A percentile compares a stretch with the other conserved stretches of the same genome.
Evolutionary conservation across 75 land plant species (phyloP).

Genomic region (Isoetes taiwanensis): DNA sequence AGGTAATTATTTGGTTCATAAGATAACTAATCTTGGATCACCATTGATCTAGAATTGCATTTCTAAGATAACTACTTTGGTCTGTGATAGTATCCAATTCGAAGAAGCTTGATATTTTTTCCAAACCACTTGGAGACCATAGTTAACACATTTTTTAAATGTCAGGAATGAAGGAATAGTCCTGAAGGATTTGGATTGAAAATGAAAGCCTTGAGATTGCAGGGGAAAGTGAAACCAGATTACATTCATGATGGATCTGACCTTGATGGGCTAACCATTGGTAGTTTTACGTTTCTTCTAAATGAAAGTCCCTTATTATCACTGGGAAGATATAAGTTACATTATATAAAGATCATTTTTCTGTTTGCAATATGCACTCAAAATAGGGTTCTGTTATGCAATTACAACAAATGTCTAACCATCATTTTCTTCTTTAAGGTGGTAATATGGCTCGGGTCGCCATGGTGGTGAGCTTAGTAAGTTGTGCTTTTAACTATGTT

Average conservation of each 20-base stretch:
- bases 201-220: slow-evolving; percentile 96
- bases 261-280: slow-evolving; percentile 90
- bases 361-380: no score
- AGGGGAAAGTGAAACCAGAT: slow-evolving; percentile 94
- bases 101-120: slow-evolving; percentile 70
- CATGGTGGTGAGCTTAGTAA: slow-evolving; percentile 77
- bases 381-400: background rate
- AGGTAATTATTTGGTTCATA: slow-evolving; percentile 26
- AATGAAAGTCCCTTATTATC: no score
- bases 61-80: slow-evolving; percentile 64
- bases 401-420: background rate
- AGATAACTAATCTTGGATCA: background rate
- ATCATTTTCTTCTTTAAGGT: slow-evolving; percentile 22
- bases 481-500: background rate
- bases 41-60: background rate
- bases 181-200: slow-evolving; percentile 82
- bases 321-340: no score
- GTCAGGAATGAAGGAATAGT: slow-evolving; percentile 90
- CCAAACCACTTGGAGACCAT: slow-evolving; percentile 37
- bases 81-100: slow-evolving; percentile 43
- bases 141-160: no score
- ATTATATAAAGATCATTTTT: no score
- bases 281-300: no score
- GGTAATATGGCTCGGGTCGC: slow-evolving; percentile 96
- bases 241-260: slow-evolving; percentile 76